Percentiles rank a stretch among this genome's conserved stretches.
These are phyloP conservation scores for Symbiodinium pilosum DNA, from an alignment of 73 alveolate genomes.

Conservation along the genomic window DNA sequence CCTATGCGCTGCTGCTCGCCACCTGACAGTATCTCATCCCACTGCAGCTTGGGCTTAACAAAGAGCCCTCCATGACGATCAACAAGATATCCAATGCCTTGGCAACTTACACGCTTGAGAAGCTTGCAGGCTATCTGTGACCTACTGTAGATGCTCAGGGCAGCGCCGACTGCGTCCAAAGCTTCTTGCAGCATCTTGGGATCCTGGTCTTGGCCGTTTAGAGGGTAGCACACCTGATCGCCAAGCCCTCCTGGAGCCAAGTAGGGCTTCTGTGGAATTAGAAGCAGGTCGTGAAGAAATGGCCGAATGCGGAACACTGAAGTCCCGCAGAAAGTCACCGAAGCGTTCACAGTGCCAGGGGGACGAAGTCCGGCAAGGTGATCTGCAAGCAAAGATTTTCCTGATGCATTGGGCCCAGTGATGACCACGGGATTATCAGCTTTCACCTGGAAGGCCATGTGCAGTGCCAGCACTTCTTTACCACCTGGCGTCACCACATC, in stretches of 20 bases:
- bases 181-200: background rate
- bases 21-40: slow-evolving; percentile 18
- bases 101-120: background rate
- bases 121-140: background rate
- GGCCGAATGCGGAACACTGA: background rate
- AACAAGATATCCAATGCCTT: background rate
- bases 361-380: slow-evolving; percentile 18
- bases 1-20: slow-evolving; percentile 31
- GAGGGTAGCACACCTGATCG: slow-evolving; percentile 23
- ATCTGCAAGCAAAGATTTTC: slow-evolving; percentile 1
- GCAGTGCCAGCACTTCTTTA: background rate
- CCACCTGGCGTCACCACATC: background rate
- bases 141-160: background rate
- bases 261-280: background rate
- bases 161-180: slow-evolving; percentile 1
- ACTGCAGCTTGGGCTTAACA: background rate
- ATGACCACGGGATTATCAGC: background rate
- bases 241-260: slow-evolving; percentile 13
- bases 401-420: slow-evolving; percentile 5
- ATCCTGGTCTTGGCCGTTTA: background rate
- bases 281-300: background rate
- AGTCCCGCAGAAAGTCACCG: background rate
- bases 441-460: background rate
- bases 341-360: background rate
- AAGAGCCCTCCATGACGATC: background rate